A percentile compares a stretch with the other conserved stretches of the same genome.
Conservation (phyloP, 2,329 filamentous ascomycete genomes). For the Exophiala spinifera region DNA sequence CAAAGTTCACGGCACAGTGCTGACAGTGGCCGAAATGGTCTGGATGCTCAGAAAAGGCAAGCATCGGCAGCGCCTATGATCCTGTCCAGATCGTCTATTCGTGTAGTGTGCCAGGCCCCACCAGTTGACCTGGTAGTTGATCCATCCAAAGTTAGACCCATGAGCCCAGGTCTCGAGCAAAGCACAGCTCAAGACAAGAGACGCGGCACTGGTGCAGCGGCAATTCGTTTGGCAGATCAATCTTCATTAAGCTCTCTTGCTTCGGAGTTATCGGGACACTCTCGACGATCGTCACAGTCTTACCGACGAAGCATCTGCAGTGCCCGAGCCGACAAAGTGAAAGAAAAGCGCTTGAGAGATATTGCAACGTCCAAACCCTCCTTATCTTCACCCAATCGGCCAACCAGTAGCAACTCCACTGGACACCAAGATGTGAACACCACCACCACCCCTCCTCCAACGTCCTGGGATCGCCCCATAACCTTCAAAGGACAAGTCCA, state of each 20-base stretch:
- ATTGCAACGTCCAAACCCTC: constrained; percentile 8
- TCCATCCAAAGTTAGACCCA: not conserved
- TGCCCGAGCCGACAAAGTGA: constrained; percentile 17
- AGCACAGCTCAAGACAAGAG: not conserved
- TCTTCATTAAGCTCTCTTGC: not conserved
- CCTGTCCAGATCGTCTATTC: not conserved
- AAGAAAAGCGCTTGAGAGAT: constrained; percentile 16
- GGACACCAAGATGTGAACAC: not conserved
- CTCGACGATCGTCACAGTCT: constrained; percentile 1
- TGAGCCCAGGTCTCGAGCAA: not conserved
- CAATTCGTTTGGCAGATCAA: not conserved
- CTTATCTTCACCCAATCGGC: not conserved
- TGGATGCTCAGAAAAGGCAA: not conserved
- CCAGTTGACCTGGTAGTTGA: not conserved
- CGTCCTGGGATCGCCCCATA: not conserved
- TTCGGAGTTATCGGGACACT: not conserved
- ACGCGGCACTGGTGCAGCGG: not conserved
- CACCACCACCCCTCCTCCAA: constrained; percentile 1
- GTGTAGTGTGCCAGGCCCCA: not conserved
- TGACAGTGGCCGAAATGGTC: not conserved
- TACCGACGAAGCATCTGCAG: constrained; percentile 8
- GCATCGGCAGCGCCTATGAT: not conserved
- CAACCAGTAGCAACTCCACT: not conserved
- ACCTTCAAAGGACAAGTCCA: not conserved
- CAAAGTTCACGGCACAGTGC: not conserved